Evolutionary conservation across 1,139 yeast genomes (phyloP).

Genomic region (Geotrichum histeridarum): DNA sequence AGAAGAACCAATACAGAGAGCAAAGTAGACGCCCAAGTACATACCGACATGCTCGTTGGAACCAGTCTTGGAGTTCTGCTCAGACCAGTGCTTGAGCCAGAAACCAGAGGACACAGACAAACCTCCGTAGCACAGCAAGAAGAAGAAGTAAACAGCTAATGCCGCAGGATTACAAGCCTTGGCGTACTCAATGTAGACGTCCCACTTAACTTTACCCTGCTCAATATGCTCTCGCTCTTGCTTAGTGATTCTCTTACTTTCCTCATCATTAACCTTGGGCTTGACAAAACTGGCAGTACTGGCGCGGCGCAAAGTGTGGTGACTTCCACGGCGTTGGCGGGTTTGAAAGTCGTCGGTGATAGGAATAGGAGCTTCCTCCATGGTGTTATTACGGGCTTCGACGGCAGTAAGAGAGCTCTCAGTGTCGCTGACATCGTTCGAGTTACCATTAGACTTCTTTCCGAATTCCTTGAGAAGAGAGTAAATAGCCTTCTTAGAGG

Average conservation of each 20-base stretch:
- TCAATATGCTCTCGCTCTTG: slow-evolving; percentile 57
- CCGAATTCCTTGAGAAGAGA: slow-evolving; percentile 38
- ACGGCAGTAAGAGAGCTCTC: neutral
- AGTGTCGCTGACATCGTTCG: neutral
- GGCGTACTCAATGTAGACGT: slow-evolving; percentile 71
- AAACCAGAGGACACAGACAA: slow-evolving; percentile 57
- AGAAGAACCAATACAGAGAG: slow-evolving; percentile 63
- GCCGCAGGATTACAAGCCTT: slow-evolving; percentile 66
- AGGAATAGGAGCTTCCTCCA: slow-evolving; percentile 6
- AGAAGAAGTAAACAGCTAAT: slow-evolving; percentile 39
- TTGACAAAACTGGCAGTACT: slow-evolving; percentile 65
- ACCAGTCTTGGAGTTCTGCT: slow-evolving; percentile 58
- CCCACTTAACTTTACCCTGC: slow-evolving; percentile 85
- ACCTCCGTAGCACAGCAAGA: slow-evolving; percentile 55
- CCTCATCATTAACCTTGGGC: slow-evolving; percentile 40
- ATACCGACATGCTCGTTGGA: slow-evolving; percentile 60
- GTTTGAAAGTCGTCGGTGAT: neutral
- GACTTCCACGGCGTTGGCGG: slow-evolving; percentile 28
- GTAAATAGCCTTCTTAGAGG: slow-evolving; percentile 26
- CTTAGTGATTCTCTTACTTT: slow-evolving; percentile 27
- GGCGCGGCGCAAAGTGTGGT: slow-evolving; percentile 61
- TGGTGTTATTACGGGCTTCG: slow-evolving; percentile 5
- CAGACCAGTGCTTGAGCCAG: slow-evolving; percentile 92
- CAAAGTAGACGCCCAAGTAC: slow-evolving; percentile 66
- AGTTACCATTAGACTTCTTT: slow-evolving; percentile 5